A percentile compares a stretch with the other conserved stretches of the same genome.
Conservation (phyloP, 257 asterid genomes). For the Misopates orontium region DNA sequence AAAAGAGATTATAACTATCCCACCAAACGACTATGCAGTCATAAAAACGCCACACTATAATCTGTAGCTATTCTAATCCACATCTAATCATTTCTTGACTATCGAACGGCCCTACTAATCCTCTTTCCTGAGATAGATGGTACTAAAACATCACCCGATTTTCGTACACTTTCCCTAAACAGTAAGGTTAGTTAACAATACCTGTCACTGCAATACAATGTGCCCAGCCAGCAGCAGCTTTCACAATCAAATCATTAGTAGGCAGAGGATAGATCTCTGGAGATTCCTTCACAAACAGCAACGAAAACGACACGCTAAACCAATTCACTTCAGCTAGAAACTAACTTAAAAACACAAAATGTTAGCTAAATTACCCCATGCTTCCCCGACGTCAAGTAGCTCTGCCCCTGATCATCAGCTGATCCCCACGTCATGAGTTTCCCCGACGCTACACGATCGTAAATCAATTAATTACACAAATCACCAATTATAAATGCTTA, state of each 20-base stretch:
- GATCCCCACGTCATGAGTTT: constrained; percentile 80
- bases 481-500: not conserved
- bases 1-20: too few species aligned
- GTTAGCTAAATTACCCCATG: constrained; percentile 59
- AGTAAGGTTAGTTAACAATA: constrained; percentile 17
- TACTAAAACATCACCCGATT: not conserved
- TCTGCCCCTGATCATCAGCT: constrained; percentile 86
- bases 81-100: too few species aligned
- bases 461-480: not conserved
- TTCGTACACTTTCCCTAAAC: not conserved
- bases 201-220: constrained; percentile 76
- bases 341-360: not conserved
- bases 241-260: constrained; percentile 45
- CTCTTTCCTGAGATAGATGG: not conserved
- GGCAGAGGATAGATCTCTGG: constrained; percentile 68
- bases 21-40: too few species aligned
- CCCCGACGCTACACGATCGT: constrained; percentile 43
- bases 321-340: constrained; percentile 16
- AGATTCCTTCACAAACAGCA: constrained; percentile 43
- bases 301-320: constrained; percentile 30
- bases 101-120: not conserved
- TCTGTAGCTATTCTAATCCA: too few species aligned
- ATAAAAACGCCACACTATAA: too few species aligned
- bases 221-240: constrained; percentile 88
- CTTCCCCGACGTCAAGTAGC: constrained; percentile 78